Evolutionary conservation across 202 grass and related monocot genomes (phyloP), one percentile per base, ranked within the genome.

Genomic region (Musa balbisiana): DNA sequence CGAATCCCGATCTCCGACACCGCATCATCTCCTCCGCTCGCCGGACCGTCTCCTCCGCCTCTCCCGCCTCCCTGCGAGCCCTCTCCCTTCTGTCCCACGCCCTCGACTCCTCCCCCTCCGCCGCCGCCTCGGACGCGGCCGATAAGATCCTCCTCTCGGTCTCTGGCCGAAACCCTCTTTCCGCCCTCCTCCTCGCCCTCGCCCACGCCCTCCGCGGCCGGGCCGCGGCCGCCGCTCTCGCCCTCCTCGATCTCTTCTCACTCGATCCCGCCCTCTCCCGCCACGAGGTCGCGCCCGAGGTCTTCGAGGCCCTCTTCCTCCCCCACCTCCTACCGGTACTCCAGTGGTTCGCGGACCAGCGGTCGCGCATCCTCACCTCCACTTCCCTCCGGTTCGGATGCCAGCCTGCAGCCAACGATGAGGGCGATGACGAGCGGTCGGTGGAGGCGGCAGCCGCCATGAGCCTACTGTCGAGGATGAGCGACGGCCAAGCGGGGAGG

Each of bases 301-400:
- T 79, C 19, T 91, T 91, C 73, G 89, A 91, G 75, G 81, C 75
- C 53, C 85, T 91, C 74, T 91, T 91, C 81, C 81, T 86, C 53
- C 89, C 85, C 53, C 83, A 84, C 33, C 81, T 91, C 2, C 83
- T 88, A 62, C 81, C 89, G 71, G 72, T 88, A 15, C 81, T 86
- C 83, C 83, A 81, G 12, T 80, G 87, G 81, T 92, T 92, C 79
- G 81, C 83, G 24, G 82, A 84, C n/a, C 86, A 84, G 78, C 89
- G 89, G 3, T 73, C 85, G 3, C 53, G 82, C 8, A 62, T 68
- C 69, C 73, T 79, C 1, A 56, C 80, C 14, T 73, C 88, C 10
- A 43, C 82, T 1, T 65, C 54, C 23, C 43, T 70, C 10, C 33
- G 67, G 43, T 17, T 33, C 1, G 67, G 49, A 51, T 17, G 20